phyloP scores from a whole-genome alignment of 257 asterid species.

The Gentiana macrophylla region DNA sequence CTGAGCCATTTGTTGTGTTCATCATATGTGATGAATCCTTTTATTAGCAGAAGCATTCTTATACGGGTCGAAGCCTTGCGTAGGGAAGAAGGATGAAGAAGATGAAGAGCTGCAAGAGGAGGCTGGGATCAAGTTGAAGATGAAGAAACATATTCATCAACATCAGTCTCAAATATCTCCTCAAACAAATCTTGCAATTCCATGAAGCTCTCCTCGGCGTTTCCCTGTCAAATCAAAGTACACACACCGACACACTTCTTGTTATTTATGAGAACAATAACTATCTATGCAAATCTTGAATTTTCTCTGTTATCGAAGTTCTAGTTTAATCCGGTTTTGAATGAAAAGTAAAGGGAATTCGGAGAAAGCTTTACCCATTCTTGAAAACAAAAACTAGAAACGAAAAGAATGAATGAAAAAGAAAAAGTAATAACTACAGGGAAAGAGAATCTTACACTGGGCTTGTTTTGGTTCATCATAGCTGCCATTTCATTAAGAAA shows the following conservation, averaged over 20 bases:
- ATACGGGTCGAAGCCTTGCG: slow-evolving; percentile 6
- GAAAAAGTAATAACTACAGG: background rate
- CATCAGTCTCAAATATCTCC: slow-evolving; percentile 45
- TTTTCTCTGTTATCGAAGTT: too few species aligned
- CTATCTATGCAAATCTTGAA: too few species aligned
- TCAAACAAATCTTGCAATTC: slow-evolving; percentile 60
- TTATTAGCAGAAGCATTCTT: slow-evolving; percentile 14
- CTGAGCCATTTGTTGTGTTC: slow-evolving; percentile 10
- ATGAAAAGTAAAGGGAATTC: too few species aligned
- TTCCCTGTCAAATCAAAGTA: slow-evolving; percentile 37
- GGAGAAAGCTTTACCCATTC: too few species aligned
- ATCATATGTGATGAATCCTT: slow-evolving; percentile 26
- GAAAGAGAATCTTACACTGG: slow-evolving; percentile 35
- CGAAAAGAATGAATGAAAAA: background rate
- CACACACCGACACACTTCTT: too few species aligned
- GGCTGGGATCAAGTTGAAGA: slow-evolving; percentile 19
- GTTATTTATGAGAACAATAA: too few species aligned
- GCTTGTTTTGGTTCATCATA: slow-evolving; percentile 61
- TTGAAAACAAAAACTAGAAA: too few species aligned
- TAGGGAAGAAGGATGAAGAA: too few species aligned
- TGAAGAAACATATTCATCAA: slow-evolving; percentile 30
- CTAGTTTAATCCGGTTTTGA: too few species aligned
- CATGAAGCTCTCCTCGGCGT: slow-evolving; percentile 44
- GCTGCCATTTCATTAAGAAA: slow-evolving; percentile 77
- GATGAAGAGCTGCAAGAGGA: slow-evolving; percentile 33